Evolutionary conservation across 176 grass and related monocot genomes (phyloP).

Genomic region (Oryza rufipogon): DNA sequence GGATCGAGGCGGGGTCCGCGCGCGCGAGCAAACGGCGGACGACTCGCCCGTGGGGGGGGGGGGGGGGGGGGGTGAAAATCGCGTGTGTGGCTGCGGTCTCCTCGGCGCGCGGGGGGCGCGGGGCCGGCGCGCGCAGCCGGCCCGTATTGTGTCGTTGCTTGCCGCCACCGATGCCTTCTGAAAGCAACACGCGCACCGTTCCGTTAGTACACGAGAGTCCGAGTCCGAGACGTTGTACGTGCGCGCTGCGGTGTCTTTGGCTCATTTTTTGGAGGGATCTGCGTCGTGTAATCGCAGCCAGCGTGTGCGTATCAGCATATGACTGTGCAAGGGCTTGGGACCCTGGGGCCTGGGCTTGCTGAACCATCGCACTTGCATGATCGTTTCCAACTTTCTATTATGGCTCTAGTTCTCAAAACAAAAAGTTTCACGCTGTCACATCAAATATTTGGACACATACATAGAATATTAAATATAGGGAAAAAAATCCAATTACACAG

Average conservation of each 20-base stretch:
- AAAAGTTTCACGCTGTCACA: no score
- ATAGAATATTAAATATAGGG: no score
- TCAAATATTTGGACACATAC: no score
- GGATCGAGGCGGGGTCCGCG: neutral
- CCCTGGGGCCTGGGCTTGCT: neutral
- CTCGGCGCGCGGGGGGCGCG: neutral
- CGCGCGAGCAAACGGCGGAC: neutral
- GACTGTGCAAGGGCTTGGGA: neutral
- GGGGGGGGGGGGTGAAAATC: neutral
- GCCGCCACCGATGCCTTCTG: neutral
- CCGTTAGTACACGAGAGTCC: no score
- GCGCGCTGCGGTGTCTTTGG: no score
- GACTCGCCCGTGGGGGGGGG: slow-evolving; percentile 16
- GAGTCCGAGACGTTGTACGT: neutral
- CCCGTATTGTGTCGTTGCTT: neutral
- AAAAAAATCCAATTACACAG: no score
- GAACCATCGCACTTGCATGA: neutral
- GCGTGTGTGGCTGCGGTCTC: neutral
- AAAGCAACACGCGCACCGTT: neutral
- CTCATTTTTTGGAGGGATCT: neutral
- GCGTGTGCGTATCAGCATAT: neutral
- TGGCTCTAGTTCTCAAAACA: no score
- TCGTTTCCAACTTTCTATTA: neutral
- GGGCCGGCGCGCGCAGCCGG: neutral
- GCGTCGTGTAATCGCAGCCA: no score